phyloP scores from a whole-genome alignment of 495 filamentous ascomycete species.

The Poronia punctata region DNA sequence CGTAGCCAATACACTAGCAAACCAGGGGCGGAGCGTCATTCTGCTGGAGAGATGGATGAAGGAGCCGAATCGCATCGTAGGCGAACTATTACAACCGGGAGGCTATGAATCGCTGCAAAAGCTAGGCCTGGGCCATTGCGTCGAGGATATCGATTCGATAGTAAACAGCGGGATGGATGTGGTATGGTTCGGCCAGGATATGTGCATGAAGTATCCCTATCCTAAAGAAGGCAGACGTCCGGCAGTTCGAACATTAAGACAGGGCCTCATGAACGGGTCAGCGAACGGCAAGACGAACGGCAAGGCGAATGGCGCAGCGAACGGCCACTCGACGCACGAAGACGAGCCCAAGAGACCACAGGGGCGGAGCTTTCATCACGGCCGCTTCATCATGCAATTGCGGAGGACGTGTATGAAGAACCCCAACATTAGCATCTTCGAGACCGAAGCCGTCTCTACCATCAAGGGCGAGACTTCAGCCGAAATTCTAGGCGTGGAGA shows the following conservation, averaged over 20 bases:
- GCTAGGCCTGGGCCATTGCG: conserved; percentile 70
- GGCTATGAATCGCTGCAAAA: conserved; percentile 75
- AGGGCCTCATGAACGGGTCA: not conserved
- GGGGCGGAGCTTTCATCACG: conserved; percentile 75
- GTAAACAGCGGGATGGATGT: conserved; percentile 79
- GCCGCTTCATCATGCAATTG: conserved; percentile 71
- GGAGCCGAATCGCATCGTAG: conserved; percentile 94
- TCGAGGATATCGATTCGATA: conserved; percentile 86
- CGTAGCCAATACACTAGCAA: conserved; percentile 69
- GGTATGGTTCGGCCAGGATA: conserved; percentile 69
- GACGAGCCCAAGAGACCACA: conserved; percentile 41
- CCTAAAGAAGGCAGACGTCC: conserved; percentile 16
- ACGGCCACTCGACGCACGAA: conserved; percentile 21
- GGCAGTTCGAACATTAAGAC: not conserved
- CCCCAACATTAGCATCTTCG: conserved; percentile 65
- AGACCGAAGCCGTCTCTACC: conserved; percentile 60
- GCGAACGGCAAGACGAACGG: conserved; percentile 12
- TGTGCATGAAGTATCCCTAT: conserved; percentile 68
- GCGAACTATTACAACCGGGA: conserved; percentile 90
- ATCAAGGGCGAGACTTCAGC: conserved; percentile 51
- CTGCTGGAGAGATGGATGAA: conserved; percentile 83
- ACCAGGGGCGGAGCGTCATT: conserved; percentile 86
- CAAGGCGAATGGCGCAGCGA: conserved; percentile 20
- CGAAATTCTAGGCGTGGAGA: conserved; percentile 70
- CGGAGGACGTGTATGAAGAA: conserved; percentile 58